These are phyloP conservation scores for Aegilops umbellulata DNA, from an alignment of 176 grass and related monocot genomes.

Conservation along the genomic window DNA sequence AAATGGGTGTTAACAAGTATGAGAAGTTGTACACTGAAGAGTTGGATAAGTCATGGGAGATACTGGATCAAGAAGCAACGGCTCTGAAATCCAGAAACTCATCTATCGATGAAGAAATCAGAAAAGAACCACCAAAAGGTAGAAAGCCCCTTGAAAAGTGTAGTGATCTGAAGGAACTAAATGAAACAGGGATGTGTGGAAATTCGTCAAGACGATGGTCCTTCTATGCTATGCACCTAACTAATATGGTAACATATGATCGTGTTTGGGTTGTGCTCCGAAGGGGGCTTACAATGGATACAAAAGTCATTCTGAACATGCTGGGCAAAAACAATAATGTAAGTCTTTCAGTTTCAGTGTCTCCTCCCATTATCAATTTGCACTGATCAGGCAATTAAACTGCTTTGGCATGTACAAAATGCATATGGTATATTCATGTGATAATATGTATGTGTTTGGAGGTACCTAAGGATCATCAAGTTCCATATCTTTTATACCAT, in stretches of 20 bases:
- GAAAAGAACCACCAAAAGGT: constrained; percentile 33
- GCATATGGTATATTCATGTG: constrained; percentile 1
- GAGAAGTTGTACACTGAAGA: constrained; percentile 30
- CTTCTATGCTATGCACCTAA: constrained; percentile 56
- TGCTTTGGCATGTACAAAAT: constrained; percentile 2
- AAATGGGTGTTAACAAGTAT: constrained; percentile 44
- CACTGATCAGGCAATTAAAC: neutral
- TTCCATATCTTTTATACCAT: neutral
- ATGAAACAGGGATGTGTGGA: constrained; percentile 2
- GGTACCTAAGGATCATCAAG: constrained; percentile 7
- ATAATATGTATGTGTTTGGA: neutral
- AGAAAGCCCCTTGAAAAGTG: constrained; percentile 30
- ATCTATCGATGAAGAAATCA: constrained; percentile 19
- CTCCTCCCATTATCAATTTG: constrained; percentile 29
- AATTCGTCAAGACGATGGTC: constrained; percentile 43
- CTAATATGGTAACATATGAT: constrained; percentile 71
- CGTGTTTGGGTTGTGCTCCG: constrained; percentile 60
- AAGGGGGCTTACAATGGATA: constrained; percentile 44
- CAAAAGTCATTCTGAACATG: constrained; percentile 55
- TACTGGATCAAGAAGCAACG: constrained; percentile 38
- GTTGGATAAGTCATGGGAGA: constrained; percentile 41
- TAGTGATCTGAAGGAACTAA: constrained; percentile 20
- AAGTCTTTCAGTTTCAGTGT: constrained; percentile 42
- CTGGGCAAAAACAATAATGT: constrained; percentile 52
- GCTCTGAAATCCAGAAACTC: constrained; percentile 42